Base-by-base conservation (phyloP, 192 early-diverging fungal genomes). In the Spizellomyces sp. region DNA sequence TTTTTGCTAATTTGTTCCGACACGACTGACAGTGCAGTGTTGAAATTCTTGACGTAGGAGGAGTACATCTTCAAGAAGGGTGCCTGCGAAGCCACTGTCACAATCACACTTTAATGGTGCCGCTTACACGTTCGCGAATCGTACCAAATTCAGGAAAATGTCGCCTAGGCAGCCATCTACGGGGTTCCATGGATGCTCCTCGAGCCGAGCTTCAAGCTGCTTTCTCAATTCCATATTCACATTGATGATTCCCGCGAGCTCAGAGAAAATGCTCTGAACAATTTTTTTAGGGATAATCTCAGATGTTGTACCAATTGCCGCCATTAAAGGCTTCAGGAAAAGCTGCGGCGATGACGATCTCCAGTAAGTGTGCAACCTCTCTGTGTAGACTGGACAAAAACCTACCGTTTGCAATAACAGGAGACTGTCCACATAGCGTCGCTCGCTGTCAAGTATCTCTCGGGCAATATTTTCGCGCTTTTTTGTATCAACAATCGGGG, bases 1-100 rank as follows among this genome's bases (percentile, higher is more conserved):
- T 48, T 57, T 44, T 27, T 66, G 21, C 45, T 46, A 2, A 36
- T 48, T 0, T 67, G 63, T 17, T 73, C 69, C 46, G 36, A 12
- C 5, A 76, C 71, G n/a, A 72, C 17, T 36, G 66, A 62, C 27
- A 79, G 17, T 5, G 78, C 74, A 45, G 57, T 66, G 69, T 79
- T 76, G 65, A 76, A 79, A 45, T 79, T 79, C 62, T 70, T 73
- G 43, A 70, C 54, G 58, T 70, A 79, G 7, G 67, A 68, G 3
- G 69, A 68, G 54, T 78, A 78, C 75, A 80, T 66, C 48, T 67
- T 63, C 62, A 77, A 55, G 58, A 66, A 77, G 1, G 69, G 78
- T 12, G 67, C 71, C 27, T 36, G 27, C 3, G 27, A 3, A 36
- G 3, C 27, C 27, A 36, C 3, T 36, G 27, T 67, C 69, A 43